Conservation (phyloP, 768 basidiomycete genomes). For the Cubamyces lactineus region DNA sequence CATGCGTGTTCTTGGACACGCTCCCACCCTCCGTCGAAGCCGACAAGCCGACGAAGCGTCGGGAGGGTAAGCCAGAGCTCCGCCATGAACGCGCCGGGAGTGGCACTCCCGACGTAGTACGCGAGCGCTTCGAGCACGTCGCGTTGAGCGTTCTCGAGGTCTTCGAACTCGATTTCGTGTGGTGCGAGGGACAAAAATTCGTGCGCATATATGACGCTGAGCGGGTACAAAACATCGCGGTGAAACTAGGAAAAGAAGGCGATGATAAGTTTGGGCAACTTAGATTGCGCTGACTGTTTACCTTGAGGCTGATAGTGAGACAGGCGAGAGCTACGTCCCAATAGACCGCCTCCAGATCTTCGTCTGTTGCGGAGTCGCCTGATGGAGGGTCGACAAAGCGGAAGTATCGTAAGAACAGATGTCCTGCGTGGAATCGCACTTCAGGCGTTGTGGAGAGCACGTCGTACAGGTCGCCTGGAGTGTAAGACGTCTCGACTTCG, state of each 20-base stretch:
- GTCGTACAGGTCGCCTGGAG: constrained; percentile 46
- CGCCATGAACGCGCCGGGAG: constrained; percentile 52
- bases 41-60: constrained; percentile 48
- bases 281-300: constrained; percentile 24
- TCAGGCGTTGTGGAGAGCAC: constrained; percentile 57
- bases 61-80: constrained; percentile 63
- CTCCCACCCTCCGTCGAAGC: constrained; percentile 48
- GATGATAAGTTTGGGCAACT: neutral
- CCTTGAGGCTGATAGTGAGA: constrained; percentile 66
- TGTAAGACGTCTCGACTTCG: constrained; percentile 12
- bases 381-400: constrained; percentile 39
- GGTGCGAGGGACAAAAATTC: constrained; percentile 58
- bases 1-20: constrained; percentile 50
- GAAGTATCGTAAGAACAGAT: constrained; percentile 63
- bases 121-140: constrained; percentile 53
- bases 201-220: constrained; percentile 51
- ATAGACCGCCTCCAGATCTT: constrained; percentile 36
- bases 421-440: constrained; percentile 67
- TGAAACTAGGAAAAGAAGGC: constrained; percentile 50
- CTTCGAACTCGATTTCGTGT: constrained; percentile 46
- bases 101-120: constrained; percentile 54
- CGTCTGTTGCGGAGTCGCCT: constrained; percentile 5
- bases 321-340: constrained; percentile 66
- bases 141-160: constrained; percentile 64
- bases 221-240: constrained; percentile 62